These are phyloP conservation scores for Flaveria trinervia DNA, from an alignment of 129 eudicot species.

Conservation along the genomic window DNA sequence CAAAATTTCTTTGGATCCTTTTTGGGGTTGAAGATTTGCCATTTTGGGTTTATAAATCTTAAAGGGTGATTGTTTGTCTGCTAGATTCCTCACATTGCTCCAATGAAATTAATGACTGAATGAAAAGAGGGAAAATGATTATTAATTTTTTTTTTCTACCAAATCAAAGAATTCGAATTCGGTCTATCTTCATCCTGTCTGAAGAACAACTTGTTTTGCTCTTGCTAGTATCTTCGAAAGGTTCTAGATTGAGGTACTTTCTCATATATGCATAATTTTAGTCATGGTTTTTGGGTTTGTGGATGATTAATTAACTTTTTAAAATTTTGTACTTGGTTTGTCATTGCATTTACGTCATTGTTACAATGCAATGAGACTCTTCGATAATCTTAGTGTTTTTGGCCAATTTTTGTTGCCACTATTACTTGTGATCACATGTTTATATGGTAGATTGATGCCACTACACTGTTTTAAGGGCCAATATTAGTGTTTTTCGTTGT, in stretches of 20 bases:
- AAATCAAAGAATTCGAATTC: neutral
- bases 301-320: neutral
- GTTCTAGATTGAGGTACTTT: slow-evolving; percentile 27
- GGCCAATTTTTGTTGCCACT: neutral
- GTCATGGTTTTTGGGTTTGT: slow-evolving; percentile 5
- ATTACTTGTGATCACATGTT: neutral
- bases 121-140: neutral
- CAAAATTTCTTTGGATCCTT: slow-evolving; percentile 5
- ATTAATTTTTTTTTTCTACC: neutral
- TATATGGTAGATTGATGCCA: too few species aligned
- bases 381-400: neutral
- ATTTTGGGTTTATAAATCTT: slow-evolving; percentile 15
- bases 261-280: slow-evolving; percentile 17
- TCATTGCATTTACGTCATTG: neutral
- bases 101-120: neutral
- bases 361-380: neutral
- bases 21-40: slow-evolving; percentile 17
- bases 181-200: slow-evolving; percentile 15
- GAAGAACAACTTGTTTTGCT: slow-evolving; percentile 23
- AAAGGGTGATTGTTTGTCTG: slow-evolving; percentile 27
- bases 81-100: slow-evolving; percentile 13
- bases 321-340: neutral
- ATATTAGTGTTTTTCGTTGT: slow-evolving; percentile 1
- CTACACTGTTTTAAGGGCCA: neutral
- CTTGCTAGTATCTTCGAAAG: slow-evolving; percentile 10